Evolutionary conservation across 2,329 filamentous ascomycete species (phyloP).

Genomic region (Diaporthe sp.): DNA sequence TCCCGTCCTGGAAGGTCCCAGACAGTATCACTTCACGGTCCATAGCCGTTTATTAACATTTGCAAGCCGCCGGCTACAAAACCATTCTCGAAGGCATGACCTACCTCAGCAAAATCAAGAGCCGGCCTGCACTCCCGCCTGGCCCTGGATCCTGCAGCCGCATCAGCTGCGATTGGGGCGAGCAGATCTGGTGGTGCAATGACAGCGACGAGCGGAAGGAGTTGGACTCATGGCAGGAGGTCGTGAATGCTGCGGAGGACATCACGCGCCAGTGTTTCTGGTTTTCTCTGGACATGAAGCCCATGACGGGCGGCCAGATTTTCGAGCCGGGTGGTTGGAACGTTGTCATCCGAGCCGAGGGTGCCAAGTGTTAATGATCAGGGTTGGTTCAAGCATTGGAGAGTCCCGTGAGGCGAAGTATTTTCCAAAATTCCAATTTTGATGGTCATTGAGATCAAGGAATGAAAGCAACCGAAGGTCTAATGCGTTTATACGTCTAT

Average conservation of each 20-base stretch:
- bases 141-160: neutral
- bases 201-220: neutral
- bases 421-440: neutral
- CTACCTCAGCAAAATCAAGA: neutral
- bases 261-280: neutral
- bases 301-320: neutral
- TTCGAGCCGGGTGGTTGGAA: neutral
- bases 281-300: no score
- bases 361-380: neutral
- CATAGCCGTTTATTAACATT: neutral
- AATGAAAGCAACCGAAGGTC: neutral
- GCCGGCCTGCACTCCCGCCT: neutral
- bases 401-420: neutral
- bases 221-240: neutral
- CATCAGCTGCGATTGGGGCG: neutral
- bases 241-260: neutral
- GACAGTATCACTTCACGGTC: no score
- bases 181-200: neutral
- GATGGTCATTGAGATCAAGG: neutral
- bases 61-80: neutral
- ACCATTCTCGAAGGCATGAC: neutral
- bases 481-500: accelerated
- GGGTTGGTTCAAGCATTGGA: no score
- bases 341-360: neutral
- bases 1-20: no score